These are phyloP conservation scores for Pythium biforme DNA, from an alignment of 352 stramenopile species.

Conservation along the genomic window DNA sequence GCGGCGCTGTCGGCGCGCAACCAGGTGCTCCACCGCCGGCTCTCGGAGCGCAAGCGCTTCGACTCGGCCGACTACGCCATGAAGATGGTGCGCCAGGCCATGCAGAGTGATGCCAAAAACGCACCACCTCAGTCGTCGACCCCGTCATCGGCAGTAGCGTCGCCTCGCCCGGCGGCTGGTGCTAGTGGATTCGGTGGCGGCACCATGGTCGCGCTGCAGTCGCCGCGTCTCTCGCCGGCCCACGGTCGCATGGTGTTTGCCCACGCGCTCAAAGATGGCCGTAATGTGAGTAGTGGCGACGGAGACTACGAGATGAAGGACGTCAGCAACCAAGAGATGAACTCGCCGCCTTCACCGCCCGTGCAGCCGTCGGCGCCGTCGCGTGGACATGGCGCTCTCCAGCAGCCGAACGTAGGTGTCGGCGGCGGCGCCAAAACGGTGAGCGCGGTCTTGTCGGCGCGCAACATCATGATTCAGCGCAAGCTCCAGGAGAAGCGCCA, in stretches of 20 bases:
- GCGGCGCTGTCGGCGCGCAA: constrained; percentile 72
- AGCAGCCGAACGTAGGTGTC: neutral
- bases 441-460: constrained; percentile 41
- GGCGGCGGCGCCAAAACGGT: constrained; percentile 13
- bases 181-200: neutral
- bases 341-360: constrained; percentile 12
- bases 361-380: neutral
- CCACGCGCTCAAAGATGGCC: constrained; percentile 10
- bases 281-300: neutral
- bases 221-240: constrained; percentile 17
- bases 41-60: constrained; percentile 76
- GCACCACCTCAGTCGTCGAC: neutral
- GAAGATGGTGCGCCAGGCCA: constrained; percentile 37
- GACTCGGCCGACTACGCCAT: constrained; percentile 86
- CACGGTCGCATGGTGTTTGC: constrained; percentile 22
- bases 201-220: neutral
- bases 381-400: constrained; percentile 24
- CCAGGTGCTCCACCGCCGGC: constrained; percentile 68
- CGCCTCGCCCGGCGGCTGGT: constrained; percentile 5
- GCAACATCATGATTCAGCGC: constrained; percentile 70
- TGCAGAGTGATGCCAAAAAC: constrained; percentile 11
- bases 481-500: constrained; percentile 69
- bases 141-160: neutral
- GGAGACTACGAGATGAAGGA: constrained; percentile 18
- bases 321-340: constrained; percentile 18